Evolutionary conservation across 2,329 filamentous ascomycete species (phyloP).

Genomic region (Clarireedia monteithiana): DNA sequence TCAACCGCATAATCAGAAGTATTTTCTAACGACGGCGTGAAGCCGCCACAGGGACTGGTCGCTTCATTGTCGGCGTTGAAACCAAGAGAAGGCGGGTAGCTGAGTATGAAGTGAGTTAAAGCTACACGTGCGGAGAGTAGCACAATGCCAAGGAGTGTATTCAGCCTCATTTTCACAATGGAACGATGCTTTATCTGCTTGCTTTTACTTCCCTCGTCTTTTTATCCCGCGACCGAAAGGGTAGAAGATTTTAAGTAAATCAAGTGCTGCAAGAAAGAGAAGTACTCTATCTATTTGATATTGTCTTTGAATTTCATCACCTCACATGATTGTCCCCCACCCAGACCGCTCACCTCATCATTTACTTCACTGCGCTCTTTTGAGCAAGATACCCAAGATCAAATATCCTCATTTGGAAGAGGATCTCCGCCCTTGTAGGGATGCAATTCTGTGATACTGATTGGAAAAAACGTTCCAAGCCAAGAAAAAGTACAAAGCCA

Average conservation of each 20-base stretch:
- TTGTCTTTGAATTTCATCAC: background rate
- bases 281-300: too few relatives aligned
- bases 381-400: background rate
- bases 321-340: background rate
- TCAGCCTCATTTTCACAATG: background rate
- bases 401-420: background rate
- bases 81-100: background rate
- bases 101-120: background rate
- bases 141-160: background rate
- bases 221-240: too few relatives aligned
- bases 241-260: too few relatives aligned
- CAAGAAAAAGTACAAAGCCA: too few relatives aligned
- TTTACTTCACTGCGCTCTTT: background rate
- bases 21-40: background rate
- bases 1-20: background rate
- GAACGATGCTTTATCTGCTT: too few relatives aligned
- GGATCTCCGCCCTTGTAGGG: too few relatives aligned
- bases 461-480: background rate
- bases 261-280: too few relatives aligned
- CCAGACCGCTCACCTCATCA: background rate
- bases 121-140: background rate
- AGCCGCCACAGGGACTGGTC: background rate
- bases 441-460: background rate
- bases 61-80: background rate
- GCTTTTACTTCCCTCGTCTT: too few relatives aligned